A percentile compares a stretch with the other conserved stretches of the same genome.
These are phyloP conservation scores for Cucurbita moschata DNA, from an alignment of 306 rosid species.

Conservation along the genomic window DNA sequence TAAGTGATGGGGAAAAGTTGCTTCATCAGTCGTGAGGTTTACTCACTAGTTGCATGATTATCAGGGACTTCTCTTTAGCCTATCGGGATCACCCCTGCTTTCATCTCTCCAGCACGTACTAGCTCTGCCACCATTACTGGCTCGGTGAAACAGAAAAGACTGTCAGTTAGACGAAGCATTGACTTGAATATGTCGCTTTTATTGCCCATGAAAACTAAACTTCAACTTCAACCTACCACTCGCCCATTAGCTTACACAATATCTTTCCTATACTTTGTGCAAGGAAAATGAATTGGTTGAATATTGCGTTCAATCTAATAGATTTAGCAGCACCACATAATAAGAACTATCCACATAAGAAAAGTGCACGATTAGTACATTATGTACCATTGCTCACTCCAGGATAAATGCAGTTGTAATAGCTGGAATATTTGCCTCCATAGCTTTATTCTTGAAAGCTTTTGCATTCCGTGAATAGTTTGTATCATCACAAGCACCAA, in stretches of 20 bases:
- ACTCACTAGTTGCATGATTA: neutral
- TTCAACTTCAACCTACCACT: neutral
- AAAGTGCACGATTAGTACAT: neutral
- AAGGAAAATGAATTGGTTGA: neutral
- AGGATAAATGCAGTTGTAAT: constrained; percentile 80
- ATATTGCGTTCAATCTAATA: neutral
- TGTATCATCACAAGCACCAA: constrained; percentile 84
- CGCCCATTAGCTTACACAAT: neutral
- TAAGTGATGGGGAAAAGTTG: neutral
- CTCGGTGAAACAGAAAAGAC: neutral
- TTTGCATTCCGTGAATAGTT: constrained; percentile 49
- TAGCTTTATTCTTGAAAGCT: constrained; percentile 41
- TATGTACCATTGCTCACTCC: constrained; percentile 89
- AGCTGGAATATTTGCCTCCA: constrained; percentile 74
- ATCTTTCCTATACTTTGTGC: neutral
- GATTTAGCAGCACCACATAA: neutral
- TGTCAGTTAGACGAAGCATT: neutral
- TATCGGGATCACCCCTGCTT: constrained; percentile 49
- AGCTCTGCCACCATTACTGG: constrained; percentile 95
- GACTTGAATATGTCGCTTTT: neutral
- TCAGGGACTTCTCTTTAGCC: constrained; percentile 44
- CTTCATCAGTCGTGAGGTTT: neutral
- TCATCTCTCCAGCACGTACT: constrained; percentile 53
- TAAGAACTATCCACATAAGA: neutral
- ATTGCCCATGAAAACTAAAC: neutral